Evolutionary conservation across 2,329 filamentous ascomycete species (phyloP).

Genomic region (Phaeosphaeriaceae sp.): DNA sequence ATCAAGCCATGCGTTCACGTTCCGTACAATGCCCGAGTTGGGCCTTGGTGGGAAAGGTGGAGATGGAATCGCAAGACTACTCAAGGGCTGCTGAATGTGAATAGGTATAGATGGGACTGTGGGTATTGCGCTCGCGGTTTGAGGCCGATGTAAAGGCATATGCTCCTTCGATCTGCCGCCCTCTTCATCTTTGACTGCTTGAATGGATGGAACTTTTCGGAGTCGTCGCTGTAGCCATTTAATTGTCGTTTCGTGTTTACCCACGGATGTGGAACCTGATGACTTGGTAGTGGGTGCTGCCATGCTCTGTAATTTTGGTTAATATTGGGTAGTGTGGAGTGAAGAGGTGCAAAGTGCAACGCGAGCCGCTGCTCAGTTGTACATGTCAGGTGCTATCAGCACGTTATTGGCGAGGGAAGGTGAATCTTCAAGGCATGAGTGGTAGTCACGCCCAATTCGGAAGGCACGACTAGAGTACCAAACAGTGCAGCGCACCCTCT

Average conservation of each 20-base stretch:
- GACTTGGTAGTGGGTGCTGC: constrained; percentile 24
- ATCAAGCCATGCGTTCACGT: constrained; percentile 45
- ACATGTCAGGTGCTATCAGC: not conserved
- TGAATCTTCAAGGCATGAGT: not conserved
- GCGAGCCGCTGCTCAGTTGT: not conserved
- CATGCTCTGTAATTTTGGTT: constrained; percentile 26
- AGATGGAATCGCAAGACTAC: constrained; percentile 14
- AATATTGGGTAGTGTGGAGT: constrained; percentile 1
- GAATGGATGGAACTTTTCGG: constrained; percentile 25
- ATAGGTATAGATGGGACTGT: constrained; percentile 11
- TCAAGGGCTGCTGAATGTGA: constrained; percentile 12
- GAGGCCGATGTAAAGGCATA: constrained; percentile 24
- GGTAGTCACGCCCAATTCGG: constrained; percentile 2
- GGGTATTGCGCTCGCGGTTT: constrained; percentile 19
- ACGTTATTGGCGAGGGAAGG: not conserved
- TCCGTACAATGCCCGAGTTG: constrained; percentile 30
- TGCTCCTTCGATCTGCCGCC: constrained; percentile 7
- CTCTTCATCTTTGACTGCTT: constrained; percentile 8
- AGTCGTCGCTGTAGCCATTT: constrained; percentile 37
- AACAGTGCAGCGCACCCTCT: not conserved
- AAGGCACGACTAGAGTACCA: not conserved
- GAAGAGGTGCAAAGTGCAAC: not conserved
- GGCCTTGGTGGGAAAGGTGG: constrained; percentile 33
- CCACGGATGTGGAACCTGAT: constrained; percentile 10
- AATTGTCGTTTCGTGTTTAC: constrained; percentile 26